These are phyloP conservation scores for Arthonia radiata DNA, from an alignment of 495 filamentous ascomycete species.

Conservation along the genomic window DNA sequence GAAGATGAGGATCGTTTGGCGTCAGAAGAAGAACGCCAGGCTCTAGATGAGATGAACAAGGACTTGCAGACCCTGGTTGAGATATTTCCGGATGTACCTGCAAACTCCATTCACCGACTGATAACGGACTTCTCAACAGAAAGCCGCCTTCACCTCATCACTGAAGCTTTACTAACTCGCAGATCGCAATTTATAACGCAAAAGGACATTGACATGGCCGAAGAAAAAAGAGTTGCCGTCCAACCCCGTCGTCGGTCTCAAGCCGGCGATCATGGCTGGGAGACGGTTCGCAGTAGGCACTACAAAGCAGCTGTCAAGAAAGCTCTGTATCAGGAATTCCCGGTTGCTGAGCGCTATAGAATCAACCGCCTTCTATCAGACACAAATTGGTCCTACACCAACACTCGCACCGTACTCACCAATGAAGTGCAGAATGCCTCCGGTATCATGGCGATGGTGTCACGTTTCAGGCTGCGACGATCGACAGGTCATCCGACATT, in stretches of 20 bases:
- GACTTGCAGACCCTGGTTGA: slow-evolving; percentile 43
- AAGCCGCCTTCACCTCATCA: slow-evolving; percentile 62
- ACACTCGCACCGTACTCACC: slow-evolving; percentile 54
- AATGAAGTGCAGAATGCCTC: too few relatives aligned
- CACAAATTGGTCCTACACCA: slow-evolving; percentile 63
- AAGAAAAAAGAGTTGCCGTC: slow-evolving; percentile 9
- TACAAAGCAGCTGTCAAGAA: slow-evolving; percentile 51
- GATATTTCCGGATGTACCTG: slow-evolving; percentile 66
- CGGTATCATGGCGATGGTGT: too few relatives aligned
- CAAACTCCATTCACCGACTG: slow-evolving; percentile 86
- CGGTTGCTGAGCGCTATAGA: slow-evolving; percentile 47
- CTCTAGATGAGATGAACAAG: slow-evolving; percentile 58
- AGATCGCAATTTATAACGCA: slow-evolving; percentile 47
- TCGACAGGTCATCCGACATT: too few relatives aligned
- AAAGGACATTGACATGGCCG: slow-evolving; percentile 43
- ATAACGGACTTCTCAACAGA: slow-evolving; percentile 56
- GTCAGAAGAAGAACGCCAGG: too few relatives aligned
- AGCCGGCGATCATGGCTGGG: slow-evolving; percentile 18
- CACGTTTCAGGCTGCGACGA: too few relatives aligned
- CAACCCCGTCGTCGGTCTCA: slow-evolving; percentile 2
- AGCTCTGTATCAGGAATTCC: slow-evolving; percentile 52
- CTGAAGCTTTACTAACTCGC: slow-evolving; percentile 61
- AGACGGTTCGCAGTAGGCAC: slow-evolving; percentile 41
- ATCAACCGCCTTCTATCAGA: slow-evolving; percentile 80
- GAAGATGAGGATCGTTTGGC: too few relatives aligned